Conservation (phyloP, 805 yeast genomes). For the Candida bentonensis region DNA sequence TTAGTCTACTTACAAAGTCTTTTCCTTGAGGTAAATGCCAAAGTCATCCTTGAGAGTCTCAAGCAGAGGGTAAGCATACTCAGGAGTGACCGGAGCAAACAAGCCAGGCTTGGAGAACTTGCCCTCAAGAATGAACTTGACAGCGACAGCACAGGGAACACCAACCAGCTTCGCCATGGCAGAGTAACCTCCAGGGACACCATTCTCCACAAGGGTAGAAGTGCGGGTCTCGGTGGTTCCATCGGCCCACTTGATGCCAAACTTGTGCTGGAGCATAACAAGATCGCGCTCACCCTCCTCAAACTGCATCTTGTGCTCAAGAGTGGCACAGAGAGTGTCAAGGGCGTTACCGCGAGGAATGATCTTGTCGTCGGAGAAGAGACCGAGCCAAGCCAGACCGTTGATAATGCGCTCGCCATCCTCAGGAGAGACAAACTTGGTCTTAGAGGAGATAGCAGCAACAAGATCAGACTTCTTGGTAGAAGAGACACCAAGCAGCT, state of each 20-base stretch:
- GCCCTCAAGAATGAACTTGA: slow-evolving; percentile 74
- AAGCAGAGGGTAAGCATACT: slow-evolving; percentile 82
- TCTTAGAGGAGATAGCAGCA: slow-evolving; percentile 60
- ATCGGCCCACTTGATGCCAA: slow-evolving; percentile 93
- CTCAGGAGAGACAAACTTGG: slow-evolving; percentile 65
- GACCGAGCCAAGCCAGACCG: slow-evolving; percentile 90
- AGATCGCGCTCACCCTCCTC: slow-evolving; percentile 91
- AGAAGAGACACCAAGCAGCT: slow-evolving; percentile 62
- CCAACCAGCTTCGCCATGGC: slow-evolving; percentile 99
- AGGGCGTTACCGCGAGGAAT: slow-evolving; percentile 88
- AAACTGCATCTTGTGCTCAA: slow-evolving; percentile 92
- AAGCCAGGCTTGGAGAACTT: slow-evolving; percentile 67
- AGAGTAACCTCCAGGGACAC: slow-evolving; percentile 83
- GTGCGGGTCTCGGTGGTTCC: slow-evolving; percentile 87
- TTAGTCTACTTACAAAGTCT: slow-evolving; percentile 55
- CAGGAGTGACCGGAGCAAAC: slow-evolving; percentile 85
- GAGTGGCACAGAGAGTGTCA: slow-evolving; percentile 92
- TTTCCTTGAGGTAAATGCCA: slow-evolving; percentile 78
- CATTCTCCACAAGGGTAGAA: slow-evolving; percentile 88
- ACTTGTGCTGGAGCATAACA: slow-evolving; percentile 93
- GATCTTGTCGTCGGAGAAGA: slow-evolving; percentile 62
- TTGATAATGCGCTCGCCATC: slow-evolving; percentile 77
- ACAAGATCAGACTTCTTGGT: slow-evolving; percentile 57
- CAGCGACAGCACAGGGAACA: slow-evolving; percentile 96
- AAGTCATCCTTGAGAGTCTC: slow-evolving; percentile 81